These are phyloP conservation scores for Trapa incisa DNA, from an alignment of 345 rosid genomes.

Conservation along the genomic window DNA sequence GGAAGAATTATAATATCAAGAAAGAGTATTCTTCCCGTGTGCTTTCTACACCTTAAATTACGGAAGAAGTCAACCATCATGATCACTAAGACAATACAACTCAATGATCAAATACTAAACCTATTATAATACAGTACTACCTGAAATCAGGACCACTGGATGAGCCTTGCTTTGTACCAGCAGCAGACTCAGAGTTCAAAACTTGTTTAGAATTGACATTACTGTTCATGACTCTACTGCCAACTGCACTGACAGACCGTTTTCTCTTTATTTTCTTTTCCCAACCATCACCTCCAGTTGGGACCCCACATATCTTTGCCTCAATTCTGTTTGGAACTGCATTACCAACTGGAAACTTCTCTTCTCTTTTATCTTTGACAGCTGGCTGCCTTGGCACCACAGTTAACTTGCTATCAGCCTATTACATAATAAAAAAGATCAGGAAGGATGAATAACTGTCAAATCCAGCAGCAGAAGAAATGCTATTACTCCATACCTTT, in stretches of 20 bases:
- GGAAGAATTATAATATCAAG: not conserved
- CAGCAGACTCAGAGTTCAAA: conserved; percentile 40
- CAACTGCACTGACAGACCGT: conserved; percentile 75
- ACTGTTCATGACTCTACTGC: conserved; percentile 45
- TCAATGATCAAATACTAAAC: not conserved
- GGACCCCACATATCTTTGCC: conserved; percentile 72
- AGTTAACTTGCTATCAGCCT: conserved; percentile 49
- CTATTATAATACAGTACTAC: conserved; percentile 19
- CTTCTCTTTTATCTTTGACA: conserved; percentile 49
- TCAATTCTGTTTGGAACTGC: conserved; percentile 41
- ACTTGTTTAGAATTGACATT: conserved; percentile 51
- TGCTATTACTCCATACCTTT: not conserved
- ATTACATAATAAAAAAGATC: conserved; percentile 9
- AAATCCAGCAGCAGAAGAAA: not conserved
- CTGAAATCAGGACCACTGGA: conserved; percentile 66
- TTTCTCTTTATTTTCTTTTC: conserved; percentile 81
- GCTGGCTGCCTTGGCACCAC: conserved; percentile 41
- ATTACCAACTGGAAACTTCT: conserved; percentile 40
- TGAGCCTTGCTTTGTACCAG: conserved; percentile 58
- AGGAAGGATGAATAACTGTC: not conserved
- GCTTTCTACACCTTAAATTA: not conserved
- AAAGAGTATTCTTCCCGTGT: not conserved
- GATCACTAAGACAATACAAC: not conserved
- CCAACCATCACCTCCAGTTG: conserved; percentile 89
- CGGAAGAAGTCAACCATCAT: not conserved